Base-by-base conservation (phyloP, 108 stramenopile genomes). In the Skeletonema potamos region DNA sequence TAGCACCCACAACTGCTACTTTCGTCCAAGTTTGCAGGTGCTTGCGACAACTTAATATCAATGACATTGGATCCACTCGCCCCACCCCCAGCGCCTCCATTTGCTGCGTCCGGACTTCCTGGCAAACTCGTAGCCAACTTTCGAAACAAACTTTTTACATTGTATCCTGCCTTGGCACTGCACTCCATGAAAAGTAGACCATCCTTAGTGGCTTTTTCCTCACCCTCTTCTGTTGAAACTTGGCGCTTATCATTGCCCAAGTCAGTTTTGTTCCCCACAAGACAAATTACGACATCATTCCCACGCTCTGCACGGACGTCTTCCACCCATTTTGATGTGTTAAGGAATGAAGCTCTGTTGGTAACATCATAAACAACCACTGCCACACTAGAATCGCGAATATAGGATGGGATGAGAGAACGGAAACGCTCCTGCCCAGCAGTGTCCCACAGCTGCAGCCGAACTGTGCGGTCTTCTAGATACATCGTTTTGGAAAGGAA, bases 211-310 rank as follows among this genome's bases (percentile, higher is more conserved):
- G 99, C 97, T 20, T 92, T 90, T 63, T 98, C 97, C 70, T 97
- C 96, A 28, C 98, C 99, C 74, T 99, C 99, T 67, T 99, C 99
- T 13, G 94, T 96, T 56, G 85, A 79, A 18, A 97, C 93, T 84
- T 97, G 95, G 72, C 99, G 86, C 74, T 97, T 95, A 66, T 98
- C 98, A 76, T 95, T 95, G 12, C 93, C 92, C 24, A 98, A 82
- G 78, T 99, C 99, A 13, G 98, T 99, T 86, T 99, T 99, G 77
- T 99, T 99, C 39, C 98, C 99, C 20, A 99, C 99, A 12, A 99
- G 73, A 73, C 97, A 96, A 85, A 99, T 93, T 59, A 99, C 93
- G 24, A 99, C 99, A 72, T 99, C 98, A 48, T 88, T 95, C 71
- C 99, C 98, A 61, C 98, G 84, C 73, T 98, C 99, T 27, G 93